phyloP scores from a whole-genome alignment of 2,329 filamentous ascomycete genomes.

The Drechslera avenae region DNA sequence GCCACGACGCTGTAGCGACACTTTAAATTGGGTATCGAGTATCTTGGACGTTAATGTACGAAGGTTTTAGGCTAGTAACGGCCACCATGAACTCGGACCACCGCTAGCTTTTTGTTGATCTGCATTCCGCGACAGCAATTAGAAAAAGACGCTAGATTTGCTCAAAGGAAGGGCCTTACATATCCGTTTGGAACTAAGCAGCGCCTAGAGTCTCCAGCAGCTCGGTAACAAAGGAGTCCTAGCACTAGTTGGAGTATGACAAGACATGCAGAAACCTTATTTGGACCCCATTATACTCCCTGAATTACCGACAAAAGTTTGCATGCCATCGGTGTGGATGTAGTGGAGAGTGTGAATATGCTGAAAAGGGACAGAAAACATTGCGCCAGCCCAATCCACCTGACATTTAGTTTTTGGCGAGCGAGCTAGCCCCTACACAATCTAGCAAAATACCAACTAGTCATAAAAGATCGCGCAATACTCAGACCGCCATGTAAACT shows the following conservation, averaged over 20 bases:
- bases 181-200: no score
- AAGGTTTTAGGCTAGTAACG: no score
- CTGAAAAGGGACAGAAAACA: conserved; percentile 28
- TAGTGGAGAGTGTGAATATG: conserved; percentile 29
- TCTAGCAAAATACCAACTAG: conserved; percentile 33
- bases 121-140: no score
- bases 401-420: conserved; percentile 30
- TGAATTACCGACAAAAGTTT: conserved; percentile 31
- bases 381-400: conserved; percentile 23
- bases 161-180: no score
- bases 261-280: conserved; percentile 34
- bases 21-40: no score
- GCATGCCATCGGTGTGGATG: conserved; percentile 29
- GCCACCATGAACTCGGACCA: no score
- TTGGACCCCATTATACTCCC: conserved; percentile 31
- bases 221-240: conserved; percentile 29
- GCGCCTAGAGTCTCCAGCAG: no score
- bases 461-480: conserved; percentile 22
- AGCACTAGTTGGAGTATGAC: conserved; percentile 32
- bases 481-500: no score
- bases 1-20: no score
- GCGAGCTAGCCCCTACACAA: conserved; percentile 21
- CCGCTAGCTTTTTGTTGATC: no score
- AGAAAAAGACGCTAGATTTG: no score
- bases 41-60: no score